Conservation (phyloP, 345 rosid species). For the Populus simonii region DNA sequence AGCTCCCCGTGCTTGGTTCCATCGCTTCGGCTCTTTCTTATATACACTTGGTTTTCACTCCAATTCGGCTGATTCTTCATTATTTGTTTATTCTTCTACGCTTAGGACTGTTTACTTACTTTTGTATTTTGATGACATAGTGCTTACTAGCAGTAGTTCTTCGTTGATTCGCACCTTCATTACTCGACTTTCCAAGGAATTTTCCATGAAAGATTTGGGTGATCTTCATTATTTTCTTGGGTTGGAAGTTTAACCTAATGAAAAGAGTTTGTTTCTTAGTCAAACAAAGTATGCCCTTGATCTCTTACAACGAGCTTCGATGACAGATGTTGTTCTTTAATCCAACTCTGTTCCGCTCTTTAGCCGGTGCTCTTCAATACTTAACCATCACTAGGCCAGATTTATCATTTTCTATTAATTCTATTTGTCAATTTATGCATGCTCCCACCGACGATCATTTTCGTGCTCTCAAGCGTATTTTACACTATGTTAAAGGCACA, state of each 20-base stretch:
- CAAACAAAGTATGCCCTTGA: too few relatives aligned
- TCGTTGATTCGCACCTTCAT: background rate
- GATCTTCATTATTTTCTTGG: too few relatives aligned
- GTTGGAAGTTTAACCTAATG: too few relatives aligned
- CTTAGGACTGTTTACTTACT: background rate
- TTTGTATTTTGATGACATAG: background rate
- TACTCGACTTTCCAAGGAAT: background rate
- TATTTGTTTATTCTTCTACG: background rate
- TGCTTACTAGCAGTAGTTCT: background rate
- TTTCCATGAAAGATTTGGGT: too few relatives aligned
- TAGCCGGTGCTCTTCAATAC: background rate
- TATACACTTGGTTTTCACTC: background rate
- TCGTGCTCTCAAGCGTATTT: background rate
- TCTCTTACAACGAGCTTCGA: too few relatives aligned
- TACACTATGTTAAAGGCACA: background rate
- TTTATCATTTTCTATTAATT: background rate
- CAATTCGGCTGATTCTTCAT: background rate
- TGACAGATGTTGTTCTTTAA: too few relatives aligned
- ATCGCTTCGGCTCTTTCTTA: background rate
- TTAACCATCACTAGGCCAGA: background rate
- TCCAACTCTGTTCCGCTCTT: too few relatives aligned
- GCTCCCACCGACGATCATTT: background rate
- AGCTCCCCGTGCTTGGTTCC: background rate
- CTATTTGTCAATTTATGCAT: background rate
- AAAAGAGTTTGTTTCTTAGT: too few relatives aligned